Evolutionary conservation across 805 yeast genomes (phyloP).

Genomic region (Saturnispora hagleri): DNA sequence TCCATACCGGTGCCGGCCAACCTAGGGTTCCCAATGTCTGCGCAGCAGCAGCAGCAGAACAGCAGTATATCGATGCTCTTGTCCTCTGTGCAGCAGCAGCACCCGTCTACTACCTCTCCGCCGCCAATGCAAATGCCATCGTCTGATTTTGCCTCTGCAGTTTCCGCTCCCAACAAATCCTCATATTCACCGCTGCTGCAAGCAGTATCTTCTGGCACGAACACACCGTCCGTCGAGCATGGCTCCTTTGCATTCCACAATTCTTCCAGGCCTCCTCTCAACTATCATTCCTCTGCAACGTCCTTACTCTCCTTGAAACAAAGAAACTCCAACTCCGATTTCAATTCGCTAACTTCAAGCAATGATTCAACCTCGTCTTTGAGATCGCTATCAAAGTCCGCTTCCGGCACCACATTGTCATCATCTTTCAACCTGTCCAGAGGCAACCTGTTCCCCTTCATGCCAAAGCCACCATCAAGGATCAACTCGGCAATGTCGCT

Average conservation of each 20-base stretch:
- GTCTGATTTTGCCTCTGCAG: neutral
- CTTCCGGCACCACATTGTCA: slow-evolving; percentile 23
- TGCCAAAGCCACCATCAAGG: slow-evolving; percentile 19
- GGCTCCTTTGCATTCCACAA: neutral
- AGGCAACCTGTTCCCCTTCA: slow-evolving; percentile 6
- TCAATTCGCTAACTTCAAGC: slow-evolving; percentile 19
- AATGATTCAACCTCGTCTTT: slow-evolving; percentile 27
- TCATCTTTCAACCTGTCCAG: slow-evolving; percentile 12
- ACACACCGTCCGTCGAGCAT: neutral
- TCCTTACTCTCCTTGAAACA: slow-evolving; percentile 11
- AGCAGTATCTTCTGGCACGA: neutral
- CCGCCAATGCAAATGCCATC: neutral
- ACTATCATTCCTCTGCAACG: slow-evolving; percentile 15
- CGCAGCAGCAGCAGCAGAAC: neutral
- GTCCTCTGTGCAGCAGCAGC: neutral
- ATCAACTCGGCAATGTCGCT: slow-evolving; percentile 18
- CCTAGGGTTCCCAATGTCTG: slow-evolving; percentile 1
- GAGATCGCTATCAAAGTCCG: slow-evolving; percentile 20
- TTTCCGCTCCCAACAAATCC: neutral
- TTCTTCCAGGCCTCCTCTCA: slow-evolving; percentile 6
- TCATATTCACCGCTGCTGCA: neutral
- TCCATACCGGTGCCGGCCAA: slow-evolving; percentile 5
- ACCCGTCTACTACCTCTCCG: neutral
- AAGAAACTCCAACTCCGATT: neutral
- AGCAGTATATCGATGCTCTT: neutral